phyloP scores from a whole-genome alignment of 2,329 filamentous ascomycete genomes.

The Aureobasidium pullulans region DNA sequence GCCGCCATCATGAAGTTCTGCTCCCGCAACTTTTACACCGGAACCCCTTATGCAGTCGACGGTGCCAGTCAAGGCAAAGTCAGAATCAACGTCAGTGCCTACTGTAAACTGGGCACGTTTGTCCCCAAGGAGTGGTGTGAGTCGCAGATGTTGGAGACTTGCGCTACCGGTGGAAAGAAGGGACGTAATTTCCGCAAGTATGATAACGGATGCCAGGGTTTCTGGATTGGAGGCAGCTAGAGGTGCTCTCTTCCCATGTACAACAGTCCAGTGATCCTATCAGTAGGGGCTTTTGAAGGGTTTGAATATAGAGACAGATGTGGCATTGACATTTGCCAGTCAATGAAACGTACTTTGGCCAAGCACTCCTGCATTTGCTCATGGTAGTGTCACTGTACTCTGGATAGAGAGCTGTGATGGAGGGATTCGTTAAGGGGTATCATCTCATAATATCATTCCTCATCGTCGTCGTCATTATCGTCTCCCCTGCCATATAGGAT shows the following conservation, averaged over 20 bases:
- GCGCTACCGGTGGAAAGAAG: not conserved
- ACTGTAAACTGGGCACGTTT: not conserved
- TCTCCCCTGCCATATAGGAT: slow-evolving; percentile 68
- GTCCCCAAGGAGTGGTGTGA: not conserved
- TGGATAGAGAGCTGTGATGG: too few relatives aligned
- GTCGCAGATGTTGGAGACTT: slow-evolving; percentile 1
- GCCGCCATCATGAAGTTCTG: not conserved
- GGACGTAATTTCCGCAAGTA: not conserved
- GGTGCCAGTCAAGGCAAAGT: not conserved
- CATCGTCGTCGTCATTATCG: not conserved
- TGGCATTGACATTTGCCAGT: too few relatives aligned
- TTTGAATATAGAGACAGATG: too few relatives aligned
- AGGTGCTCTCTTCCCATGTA: too few relatives aligned
- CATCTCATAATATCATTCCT: not conserved
- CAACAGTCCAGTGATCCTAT: too few relatives aligned
- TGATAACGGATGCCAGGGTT: not conserved
- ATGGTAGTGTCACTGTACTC: too few relatives aligned
- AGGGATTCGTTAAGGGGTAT: too few relatives aligned
- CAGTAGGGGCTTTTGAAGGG: too few relatives aligned
- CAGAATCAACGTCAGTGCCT: not conserved
- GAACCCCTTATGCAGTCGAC: not conserved
- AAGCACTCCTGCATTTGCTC: too few relatives aligned
- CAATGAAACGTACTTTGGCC: too few relatives aligned
- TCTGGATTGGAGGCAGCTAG: not conserved
- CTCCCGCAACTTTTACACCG: not conserved